Evolutionary conservation across 2,329 filamentous ascomycete genomes (phyloP).

Genomic region (Cryphonectria nitschkei): DNA sequence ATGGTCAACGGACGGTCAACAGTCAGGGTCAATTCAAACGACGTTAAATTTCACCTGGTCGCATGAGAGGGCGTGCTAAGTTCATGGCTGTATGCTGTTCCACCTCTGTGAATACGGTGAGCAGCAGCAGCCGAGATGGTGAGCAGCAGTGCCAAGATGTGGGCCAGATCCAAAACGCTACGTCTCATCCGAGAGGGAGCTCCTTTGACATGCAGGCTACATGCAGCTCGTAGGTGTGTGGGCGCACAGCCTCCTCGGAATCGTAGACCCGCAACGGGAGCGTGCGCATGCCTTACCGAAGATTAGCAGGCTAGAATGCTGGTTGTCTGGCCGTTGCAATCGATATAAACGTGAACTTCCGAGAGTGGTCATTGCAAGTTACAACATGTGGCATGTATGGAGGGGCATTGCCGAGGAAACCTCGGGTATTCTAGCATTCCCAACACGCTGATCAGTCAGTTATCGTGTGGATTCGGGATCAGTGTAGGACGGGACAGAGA

Average conservation of each 20-base stretch:
- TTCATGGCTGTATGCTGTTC: background rate
- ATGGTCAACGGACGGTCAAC: slow-evolving; percentile 27
- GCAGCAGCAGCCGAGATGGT: background rate
- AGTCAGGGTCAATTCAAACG: slow-evolving; percentile 25
- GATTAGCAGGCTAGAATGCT: background rate
- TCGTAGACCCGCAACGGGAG: background rate
- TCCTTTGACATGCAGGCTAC: background rate
- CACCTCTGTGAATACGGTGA: background rate
- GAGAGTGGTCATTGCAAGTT: background rate
- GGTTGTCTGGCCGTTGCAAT: background rate
- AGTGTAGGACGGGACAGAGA: background rate
- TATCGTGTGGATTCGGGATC: slow-evolving; percentile 9
- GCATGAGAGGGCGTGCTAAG: background rate
- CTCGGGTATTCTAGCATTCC: slow-evolving; percentile 1
- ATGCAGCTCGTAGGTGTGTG: background rate
- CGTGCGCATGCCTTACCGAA: background rate
- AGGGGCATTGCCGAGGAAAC: slow-evolving; percentile 11
- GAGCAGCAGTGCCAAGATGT: background rate
- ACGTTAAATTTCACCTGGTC: slow-evolving; percentile 22
- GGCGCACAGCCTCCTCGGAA: background rate
- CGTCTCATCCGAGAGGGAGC: background rate
- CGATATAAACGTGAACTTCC: background rate
- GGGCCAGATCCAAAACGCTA: background rate
- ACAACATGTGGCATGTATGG: background rate
- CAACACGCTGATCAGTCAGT: background rate